phyloP scores from a whole-genome alignment of 495 filamentous ascomycete species.

The Aspergillus saccharolyticus region DNA sequence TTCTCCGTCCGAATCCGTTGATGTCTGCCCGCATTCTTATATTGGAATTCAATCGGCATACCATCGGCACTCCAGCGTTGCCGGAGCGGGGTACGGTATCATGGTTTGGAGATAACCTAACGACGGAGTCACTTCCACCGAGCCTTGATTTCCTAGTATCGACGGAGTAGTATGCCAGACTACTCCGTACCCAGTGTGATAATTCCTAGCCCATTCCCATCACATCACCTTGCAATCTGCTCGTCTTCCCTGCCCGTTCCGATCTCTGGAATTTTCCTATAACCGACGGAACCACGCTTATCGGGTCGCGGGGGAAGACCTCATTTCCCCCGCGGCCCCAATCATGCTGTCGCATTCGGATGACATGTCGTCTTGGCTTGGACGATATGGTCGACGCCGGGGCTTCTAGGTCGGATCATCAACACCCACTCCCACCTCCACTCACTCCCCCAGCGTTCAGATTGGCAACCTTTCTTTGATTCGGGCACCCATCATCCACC shows the following conservation, averaged over 20 bases:
- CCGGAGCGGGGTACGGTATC: neutral
- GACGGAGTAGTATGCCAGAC: too few species aligned
- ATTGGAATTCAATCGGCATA: neutral
- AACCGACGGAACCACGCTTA: slow-evolving; percentile 25
- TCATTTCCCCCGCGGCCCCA: slow-evolving; percentile 3
- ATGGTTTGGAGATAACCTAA: neutral
- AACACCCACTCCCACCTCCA: too few species aligned
- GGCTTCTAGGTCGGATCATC: slow-evolving; percentile 7
- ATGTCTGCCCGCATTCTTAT: slow-evolving; percentile 7
- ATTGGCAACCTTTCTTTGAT: slow-evolving; percentile 1
- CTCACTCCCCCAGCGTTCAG: neutral
- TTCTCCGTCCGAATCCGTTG: slow-evolving; percentile 9
- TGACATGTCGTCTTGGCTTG: slow-evolving; percentile 17
- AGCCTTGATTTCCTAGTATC: neutral
- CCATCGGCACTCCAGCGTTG: neutral
- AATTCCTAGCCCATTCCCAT: neutral
- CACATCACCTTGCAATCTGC: neutral
- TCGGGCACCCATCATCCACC: neutral
- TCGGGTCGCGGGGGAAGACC: slow-evolving; percentile 6
- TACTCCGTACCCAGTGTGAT: neutral
- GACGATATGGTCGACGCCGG: slow-evolving; percentile 5
- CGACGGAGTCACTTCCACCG: neutral
- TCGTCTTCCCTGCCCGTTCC: neutral
- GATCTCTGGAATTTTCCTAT: slow-evolving; percentile 8
- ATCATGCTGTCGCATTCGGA: slow-evolving; percentile 7